Evolutionary conservation across 2,329 filamentous ascomycete species (phyloP).

Genomic region (Diaporthe velutina): DNA sequence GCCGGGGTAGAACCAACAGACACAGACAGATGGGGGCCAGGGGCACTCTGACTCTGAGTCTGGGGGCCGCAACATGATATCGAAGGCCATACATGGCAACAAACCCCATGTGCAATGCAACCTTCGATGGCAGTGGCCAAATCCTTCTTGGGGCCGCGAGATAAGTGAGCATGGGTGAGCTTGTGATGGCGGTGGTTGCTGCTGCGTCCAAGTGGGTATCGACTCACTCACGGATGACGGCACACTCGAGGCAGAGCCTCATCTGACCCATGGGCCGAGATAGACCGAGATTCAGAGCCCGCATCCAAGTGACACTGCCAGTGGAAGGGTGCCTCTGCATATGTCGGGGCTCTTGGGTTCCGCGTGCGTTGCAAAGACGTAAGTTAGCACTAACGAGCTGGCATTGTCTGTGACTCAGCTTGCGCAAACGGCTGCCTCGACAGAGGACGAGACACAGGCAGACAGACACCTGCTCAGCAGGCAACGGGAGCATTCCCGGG

Average conservation of each 20-base stretch:
- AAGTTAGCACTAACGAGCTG: conserved; percentile 2
- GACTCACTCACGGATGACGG: conserved; percentile 12
- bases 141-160: conserved; percentile 1
- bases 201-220: conserved; percentile 6
- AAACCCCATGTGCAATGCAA: conserved; percentile 12
- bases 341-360: background rate
- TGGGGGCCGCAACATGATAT: conserved; percentile 26
- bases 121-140: conserved; percentile 13
- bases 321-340: background rate
- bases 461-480: background rate
- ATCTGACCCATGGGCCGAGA: conserved; percentile 8
- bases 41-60: conserved; percentile 11
- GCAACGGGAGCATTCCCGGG: background rate
- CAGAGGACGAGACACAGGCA: background rate
- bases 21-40: conserved; percentile 17
- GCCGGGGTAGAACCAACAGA: conserved; percentile 31
- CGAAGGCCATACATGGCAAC: background rate
- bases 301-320: background rate
- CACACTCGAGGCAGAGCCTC: conserved; percentile 18
- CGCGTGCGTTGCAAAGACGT: background rate
- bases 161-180: background rate
- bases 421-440: background rate
- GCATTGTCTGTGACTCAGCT: conserved; percentile 9
- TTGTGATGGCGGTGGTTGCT: background rate
- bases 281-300: conserved; percentile 12